A percentile compares a stretch with the other conserved stretches of the same genome.
phyloP scores from a whole-genome alignment of 768 basidiomycete species.

The Collybia mongolica region DNA sequence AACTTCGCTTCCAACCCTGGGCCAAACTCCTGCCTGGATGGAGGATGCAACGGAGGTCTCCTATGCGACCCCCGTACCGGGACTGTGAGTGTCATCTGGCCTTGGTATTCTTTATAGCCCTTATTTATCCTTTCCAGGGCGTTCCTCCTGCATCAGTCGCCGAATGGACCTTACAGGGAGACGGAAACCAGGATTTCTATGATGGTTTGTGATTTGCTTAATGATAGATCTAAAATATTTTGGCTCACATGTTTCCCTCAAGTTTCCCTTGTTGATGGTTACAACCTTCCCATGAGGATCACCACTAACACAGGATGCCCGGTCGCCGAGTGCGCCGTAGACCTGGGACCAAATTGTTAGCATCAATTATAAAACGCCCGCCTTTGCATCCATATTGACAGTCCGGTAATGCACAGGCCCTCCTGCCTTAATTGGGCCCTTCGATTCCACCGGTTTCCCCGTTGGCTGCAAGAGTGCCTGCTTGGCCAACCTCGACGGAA shows the following conservation, averaged over 20 bases:
- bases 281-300: constrained; percentile 54
- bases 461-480: constrained; percentile 58
- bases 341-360: constrained; percentile 50
- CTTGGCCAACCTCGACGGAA: constrained; percentile 30
- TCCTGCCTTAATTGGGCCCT: constrained; percentile 42
- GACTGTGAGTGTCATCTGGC: constrained; percentile 34
- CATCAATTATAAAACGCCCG: neutral
- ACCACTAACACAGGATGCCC: constrained; percentile 47
- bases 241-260: neutral
- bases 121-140: constrained; percentile 29
- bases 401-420: constrained; percentile 31
- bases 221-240: no score
- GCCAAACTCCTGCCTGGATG: constrained; percentile 59
- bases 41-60: constrained; percentile 72
- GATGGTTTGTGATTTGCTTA: constrained; percentile 39
- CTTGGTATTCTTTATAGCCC: neutral
- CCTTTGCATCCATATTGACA: neutral
- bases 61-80: constrained; percentile 51
- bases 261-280: constrained; percentile 63
- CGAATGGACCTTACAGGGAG: constrained; percentile 58
- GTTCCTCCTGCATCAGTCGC: constrained; percentile 69
- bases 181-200: constrained; percentile 50
- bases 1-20: constrained; percentile 53
- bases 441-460: constrained; percentile 41
- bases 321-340: constrained; percentile 49